A percentile compares a stretch with the other conserved stretches of the same genome.
phyloP scores from a whole-genome alignment of 1,284 basidiomycete species.

The Cyathus olla region DNA sequence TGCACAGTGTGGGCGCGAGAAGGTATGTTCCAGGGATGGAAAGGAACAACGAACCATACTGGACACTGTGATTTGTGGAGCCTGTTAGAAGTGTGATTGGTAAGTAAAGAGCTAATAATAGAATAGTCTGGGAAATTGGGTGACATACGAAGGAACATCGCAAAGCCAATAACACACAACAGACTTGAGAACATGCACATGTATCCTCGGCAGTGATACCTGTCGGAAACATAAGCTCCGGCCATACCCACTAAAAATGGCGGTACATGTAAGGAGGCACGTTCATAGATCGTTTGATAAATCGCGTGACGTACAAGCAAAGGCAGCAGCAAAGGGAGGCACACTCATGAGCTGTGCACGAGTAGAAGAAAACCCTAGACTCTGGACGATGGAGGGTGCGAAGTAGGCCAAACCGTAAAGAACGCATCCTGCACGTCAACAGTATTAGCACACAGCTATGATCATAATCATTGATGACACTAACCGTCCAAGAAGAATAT shows the following conservation, averaged over 20 bases:
- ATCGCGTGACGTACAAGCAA: constrained; percentile 41
- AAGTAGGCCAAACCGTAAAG: constrained; percentile 56
- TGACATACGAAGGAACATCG: constrained; percentile 57
- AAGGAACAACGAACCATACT: constrained; percentile 38
- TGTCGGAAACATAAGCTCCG: constrained; percentile 53
- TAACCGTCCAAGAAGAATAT: no score
- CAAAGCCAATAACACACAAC: constrained; percentile 55
- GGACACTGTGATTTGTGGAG: constrained; percentile 30
- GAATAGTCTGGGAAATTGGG: not conserved
- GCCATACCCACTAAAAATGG: constrained; percentile 46
- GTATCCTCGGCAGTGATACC: constrained; percentile 54
- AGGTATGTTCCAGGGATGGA: constrained; percentile 37
- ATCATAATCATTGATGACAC: no score
- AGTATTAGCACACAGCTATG: no score
- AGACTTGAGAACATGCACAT: constrained; percentile 48
- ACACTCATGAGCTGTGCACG: constrained; percentile 45
- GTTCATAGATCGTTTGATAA: no score
- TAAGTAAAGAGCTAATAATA: not conserved
- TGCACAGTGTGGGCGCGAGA: constrained; percentile 34
- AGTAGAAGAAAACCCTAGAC: constrained; percentile 48
- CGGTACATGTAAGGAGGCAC: no score
- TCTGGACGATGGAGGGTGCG: constrained; percentile 55
- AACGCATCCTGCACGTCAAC: constrained; percentile 54
- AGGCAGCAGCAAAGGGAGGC: constrained; percentile 44
- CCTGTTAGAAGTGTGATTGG: constrained; percentile 15